Percentiles rank a stretch among this genome's conserved stretches.
Evolutionary conservation across 352 stramenopile species (phyloP).

Genomic region (Phytophthora citricola): DNA sequence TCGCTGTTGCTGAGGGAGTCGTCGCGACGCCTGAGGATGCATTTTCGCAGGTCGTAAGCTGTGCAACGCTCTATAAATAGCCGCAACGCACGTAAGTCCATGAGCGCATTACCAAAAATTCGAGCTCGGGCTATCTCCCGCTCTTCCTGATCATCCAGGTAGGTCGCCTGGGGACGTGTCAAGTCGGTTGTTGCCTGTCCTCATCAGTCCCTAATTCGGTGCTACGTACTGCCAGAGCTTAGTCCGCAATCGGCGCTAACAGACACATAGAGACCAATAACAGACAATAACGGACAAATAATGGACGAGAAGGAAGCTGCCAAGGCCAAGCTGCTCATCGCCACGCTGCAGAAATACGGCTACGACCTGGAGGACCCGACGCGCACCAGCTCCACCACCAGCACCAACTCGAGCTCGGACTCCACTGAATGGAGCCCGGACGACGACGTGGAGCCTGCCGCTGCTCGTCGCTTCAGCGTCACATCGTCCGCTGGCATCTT

Average conservation of each 20-base stretch:
- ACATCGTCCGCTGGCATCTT: constrained; percentile 69
- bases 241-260: constrained; percentile 26
- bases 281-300: background rate
- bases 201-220: constrained; percentile 13
- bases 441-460: constrained; percentile 32
- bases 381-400: constrained; percentile 30
- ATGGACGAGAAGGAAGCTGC: constrained; percentile 61
- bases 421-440: constrained; percentile 48
- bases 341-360: constrained; percentile 85
- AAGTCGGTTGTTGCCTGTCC: constrained; percentile 31
- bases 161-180: constrained; percentile 8
- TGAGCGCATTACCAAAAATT: constrained; percentile 28
- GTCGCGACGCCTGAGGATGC: background rate
- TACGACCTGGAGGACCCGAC: constrained; percentile 71
- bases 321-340: constrained; percentile 77
- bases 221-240: constrained; percentile 12
- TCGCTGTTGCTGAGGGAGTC: background rate
- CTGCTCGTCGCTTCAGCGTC: constrained; percentile 32
- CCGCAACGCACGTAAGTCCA: constrained; percentile 16
- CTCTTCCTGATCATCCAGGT: constrained; percentile 26
- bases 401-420: constrained; percentile 40
- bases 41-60: constrained; percentile 9
- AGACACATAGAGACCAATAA: constrained; percentile 18
- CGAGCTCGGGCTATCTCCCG: constrained; percentile 14
- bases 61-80: constrained; percentile 28